A percentile compares a stretch with the other conserved stretches of the same genome.
These are phyloP conservation scores for Tagetes erecta DNA, from an alignment of 129 eudicot species.

Conservation along the genomic window DNA sequence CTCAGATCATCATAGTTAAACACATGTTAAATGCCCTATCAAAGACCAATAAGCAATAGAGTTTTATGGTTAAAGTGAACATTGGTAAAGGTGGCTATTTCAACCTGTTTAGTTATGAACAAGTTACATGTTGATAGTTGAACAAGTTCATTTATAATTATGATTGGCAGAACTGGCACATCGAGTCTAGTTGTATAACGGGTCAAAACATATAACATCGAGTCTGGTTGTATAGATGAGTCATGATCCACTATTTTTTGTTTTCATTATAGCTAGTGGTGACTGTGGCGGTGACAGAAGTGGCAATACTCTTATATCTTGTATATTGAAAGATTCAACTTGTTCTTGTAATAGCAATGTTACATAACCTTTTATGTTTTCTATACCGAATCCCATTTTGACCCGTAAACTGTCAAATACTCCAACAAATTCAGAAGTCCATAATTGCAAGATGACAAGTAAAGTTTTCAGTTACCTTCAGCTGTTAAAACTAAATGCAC, in stretches of 20 bases:
- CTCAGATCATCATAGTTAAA: slow-evolving; percentile 10
- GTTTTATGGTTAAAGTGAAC: background rate
- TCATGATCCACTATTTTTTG: too few relatives aligned
- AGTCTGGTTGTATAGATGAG: too few relatives aligned
- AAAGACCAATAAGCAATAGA: background rate
- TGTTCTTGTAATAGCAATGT: background rate
- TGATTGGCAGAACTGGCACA: background rate
- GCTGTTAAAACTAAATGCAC: slow-evolving; percentile 75
- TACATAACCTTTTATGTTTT: background rate
- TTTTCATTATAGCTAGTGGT: too few relatives aligned
- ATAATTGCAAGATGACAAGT: background rate
- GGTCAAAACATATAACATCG: background rate
- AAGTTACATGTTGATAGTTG: background rate
- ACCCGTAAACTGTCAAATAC: background rate
- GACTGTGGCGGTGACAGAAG: too few relatives aligned
- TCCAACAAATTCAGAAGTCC: background rate
- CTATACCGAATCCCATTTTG: background rate
- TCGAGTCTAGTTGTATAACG: too few relatives aligned
- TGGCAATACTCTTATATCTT: background rate
- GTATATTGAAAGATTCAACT: background rate
- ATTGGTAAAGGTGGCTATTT: too few relatives aligned
- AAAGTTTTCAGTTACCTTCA: slow-evolving; percentile 47
- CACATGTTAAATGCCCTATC: background rate
- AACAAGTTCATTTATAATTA: background rate
- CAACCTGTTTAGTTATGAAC: too few relatives aligned